These are phyloP conservation scores for Claviceps sp. DNA, from an alignment of 2,329 filamentous ascomycete genomes.

Conservation along the genomic window DNA sequence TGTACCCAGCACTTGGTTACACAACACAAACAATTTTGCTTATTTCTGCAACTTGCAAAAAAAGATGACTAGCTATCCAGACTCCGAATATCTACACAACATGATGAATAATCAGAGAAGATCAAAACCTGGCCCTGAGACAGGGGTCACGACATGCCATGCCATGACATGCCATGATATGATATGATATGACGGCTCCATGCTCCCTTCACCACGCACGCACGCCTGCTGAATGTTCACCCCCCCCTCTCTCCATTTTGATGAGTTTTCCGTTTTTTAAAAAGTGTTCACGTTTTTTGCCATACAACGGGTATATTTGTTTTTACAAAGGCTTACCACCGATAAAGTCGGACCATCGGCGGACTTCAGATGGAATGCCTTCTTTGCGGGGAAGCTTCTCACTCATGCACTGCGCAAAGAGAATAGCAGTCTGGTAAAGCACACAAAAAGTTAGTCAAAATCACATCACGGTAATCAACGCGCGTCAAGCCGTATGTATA, in stretches of 20 bases:
- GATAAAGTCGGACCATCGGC: slow-evolving; percentile 91
- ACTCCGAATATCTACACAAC: slow-evolving; percentile 13
- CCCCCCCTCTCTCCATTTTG: slow-evolving; percentile 20
- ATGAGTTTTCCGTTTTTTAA: not conserved
- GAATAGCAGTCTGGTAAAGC: slow-evolving; percentile 62
- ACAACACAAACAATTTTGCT: no score
- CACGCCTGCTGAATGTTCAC: no score
- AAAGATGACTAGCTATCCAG: slow-evolving; percentile 3
- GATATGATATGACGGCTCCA: no score
- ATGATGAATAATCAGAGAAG: not conserved
- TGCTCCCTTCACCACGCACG: no score
- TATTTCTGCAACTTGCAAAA: not conserved
- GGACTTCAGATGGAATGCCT: slow-evolving; percentile 82
- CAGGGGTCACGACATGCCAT: no score
- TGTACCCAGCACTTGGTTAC: no score
- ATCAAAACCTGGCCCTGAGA: no score
- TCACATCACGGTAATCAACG: not conserved
- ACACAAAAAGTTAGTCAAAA: not conserved
- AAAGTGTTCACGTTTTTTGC: not conserved
- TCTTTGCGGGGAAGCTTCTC: slow-evolving; percentile 84
- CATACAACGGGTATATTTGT: not conserved
- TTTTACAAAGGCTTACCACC: slow-evolving; percentile 62
- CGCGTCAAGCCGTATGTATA: not conserved
- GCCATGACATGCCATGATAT: no score
- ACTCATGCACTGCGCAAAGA: slow-evolving; percentile 94